Percentiles rank a stretch among this genome's conserved stretches.
Evolutionary conservation across 179 eudicot species (phyloP).

Genomic region (Nepenthes alata): DNA sequence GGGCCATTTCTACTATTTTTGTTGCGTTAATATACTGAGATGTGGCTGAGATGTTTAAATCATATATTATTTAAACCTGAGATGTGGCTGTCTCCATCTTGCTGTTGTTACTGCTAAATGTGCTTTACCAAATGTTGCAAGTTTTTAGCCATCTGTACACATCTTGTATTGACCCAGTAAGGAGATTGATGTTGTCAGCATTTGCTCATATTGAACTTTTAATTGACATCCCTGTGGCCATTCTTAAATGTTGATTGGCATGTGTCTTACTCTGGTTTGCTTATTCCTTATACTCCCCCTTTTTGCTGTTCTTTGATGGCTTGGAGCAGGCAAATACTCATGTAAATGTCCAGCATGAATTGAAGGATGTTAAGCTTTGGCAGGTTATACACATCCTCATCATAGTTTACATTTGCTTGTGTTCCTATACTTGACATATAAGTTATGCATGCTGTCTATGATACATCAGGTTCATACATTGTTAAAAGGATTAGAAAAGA

Average conservation of each 20-base stretch:
- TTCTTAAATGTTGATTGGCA: neutral
- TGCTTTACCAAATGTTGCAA: too few relatives aligned
- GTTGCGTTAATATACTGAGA: too few relatives aligned
- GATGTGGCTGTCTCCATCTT: too few relatives aligned
- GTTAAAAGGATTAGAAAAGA: slow-evolving; percentile 89
- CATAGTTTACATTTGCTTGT: neutral
- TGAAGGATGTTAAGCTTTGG: slow-evolving; percentile 96
- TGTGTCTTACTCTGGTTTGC: neutral
- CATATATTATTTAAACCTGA: too few relatives aligned
- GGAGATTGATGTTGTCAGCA: too few relatives aligned
- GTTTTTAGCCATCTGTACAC: too few relatives aligned
- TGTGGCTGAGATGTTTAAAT: too few relatives aligned
- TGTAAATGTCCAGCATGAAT: slow-evolving; percentile 76
- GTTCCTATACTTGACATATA: neutral
- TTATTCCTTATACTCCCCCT: neutral
- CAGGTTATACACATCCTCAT: slow-evolving; percentile 42
- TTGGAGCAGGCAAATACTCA: slow-evolving; percentile 86
- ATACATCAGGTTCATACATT: slow-evolving; percentile 75
- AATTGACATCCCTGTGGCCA: too few relatives aligned
- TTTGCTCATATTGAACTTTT: too few relatives aligned
- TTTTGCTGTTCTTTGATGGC: neutral
- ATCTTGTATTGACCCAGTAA: too few relatives aligned
- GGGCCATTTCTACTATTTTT: neutral
- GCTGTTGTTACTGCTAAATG: too few relatives aligned
- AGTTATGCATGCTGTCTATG: neutral